Conservation (phyloP, 345 rosid genomes). For the Melaleuca alternifolia region DNA sequence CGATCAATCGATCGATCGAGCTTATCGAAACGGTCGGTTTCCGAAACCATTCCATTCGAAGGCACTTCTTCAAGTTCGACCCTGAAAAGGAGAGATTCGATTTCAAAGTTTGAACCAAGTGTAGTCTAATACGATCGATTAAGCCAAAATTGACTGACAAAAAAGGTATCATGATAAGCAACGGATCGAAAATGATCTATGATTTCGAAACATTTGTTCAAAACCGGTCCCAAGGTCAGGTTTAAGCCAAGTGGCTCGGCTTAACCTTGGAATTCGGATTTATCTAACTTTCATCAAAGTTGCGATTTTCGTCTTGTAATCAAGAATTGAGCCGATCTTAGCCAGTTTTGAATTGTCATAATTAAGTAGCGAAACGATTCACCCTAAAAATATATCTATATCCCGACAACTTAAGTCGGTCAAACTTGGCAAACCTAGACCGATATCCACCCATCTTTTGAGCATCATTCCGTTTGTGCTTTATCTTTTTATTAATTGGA, state of each 20-base stretch:
- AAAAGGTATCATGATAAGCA: neutral
- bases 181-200: neutral
- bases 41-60: neutral
- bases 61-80: neutral
- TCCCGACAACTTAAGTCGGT: neutral
- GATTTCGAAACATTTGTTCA: rapidly evolving
- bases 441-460: neutral
- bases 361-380: neutral
- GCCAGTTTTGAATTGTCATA: neutral
- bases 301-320: neutral
- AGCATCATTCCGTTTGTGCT: neutral
- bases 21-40: neutral
- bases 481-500: neutral
- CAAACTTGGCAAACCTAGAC: neutral
- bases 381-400: neutral
- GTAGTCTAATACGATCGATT: neutral
- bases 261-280: neutral
- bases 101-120: neutral
- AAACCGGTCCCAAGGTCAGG: neutral
- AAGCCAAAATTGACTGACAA: neutral
- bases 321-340: neutral
- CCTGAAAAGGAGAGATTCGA: neutral
- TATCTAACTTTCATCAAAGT: neutral
- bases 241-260: neutral
- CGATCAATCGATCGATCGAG: rapidly evolving